Base-by-base conservation (phyloP, 805 yeast genomes). In the Ogataea methylovora region DNA sequence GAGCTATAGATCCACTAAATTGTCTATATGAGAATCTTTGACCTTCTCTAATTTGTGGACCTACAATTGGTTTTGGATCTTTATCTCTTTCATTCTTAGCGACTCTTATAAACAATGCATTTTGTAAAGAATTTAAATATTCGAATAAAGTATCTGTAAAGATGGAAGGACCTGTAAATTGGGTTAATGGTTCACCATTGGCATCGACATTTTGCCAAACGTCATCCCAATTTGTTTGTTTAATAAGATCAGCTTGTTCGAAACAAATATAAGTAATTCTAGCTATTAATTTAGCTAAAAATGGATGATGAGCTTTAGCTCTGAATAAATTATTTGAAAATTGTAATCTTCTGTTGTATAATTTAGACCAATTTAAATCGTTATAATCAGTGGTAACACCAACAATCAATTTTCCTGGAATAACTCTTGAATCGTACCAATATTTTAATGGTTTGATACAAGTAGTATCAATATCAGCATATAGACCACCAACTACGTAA, bases 401-500 rank as follows among this genome's bases (percentile, higher is more conserved):
- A 7, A 47, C 44, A 21, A 45, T 20, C 19, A 47, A 27, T 27
- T 34, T 44, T 18, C 39, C 38, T 11, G 41, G 35, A 10, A 36
- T 36, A 8, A 46, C 24, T 20, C 36, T 30, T 12, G 46, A 38
- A 16, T 43, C 44, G 27, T 42, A 41, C 53, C 62, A 57, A 36
- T 31, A 46, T 40, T 41, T 49, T 15, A 57, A 34, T 1, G 79
- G 79, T 38, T 67, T 74, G 34, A 69, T 60, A 18, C 76, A 69
- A 38, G 57, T 60, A 1, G 81, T 75, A 48, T 76, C 83, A 24
- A 75, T 71, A 48, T 76, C 82, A 4, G 79, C 69, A 45, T 76
- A 76, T 10, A 72, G 65, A n/a, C 83, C 83, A 30, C 83, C 83
- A 30, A 58, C 53, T 4, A 76, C 63, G 39, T 49, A 73, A 5